Conservation (phyloP, 176 grass and related monocot species). For the Cenchrus americanus region DNA sequence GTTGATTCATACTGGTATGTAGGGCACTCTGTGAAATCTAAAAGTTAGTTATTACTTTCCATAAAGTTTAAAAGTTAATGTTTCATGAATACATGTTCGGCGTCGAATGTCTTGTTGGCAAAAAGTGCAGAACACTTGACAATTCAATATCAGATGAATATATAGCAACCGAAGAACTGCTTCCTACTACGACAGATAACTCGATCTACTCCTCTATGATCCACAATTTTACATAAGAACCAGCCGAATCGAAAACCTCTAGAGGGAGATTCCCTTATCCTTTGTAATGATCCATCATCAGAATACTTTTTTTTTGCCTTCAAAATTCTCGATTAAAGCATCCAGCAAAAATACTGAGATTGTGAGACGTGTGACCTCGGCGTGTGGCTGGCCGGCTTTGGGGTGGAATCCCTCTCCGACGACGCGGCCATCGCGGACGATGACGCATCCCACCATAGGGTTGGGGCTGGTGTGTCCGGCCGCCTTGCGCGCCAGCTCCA, state of each 20-base stretch:
- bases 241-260: not conserved
- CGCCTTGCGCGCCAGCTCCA: constrained; percentile 79
- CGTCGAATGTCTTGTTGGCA: not conserved
- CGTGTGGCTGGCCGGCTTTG: constrained; percentile 85
- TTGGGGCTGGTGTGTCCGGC: constrained; percentile 83
- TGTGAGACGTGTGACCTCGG: constrained; percentile 56
- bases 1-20: not conserved
- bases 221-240: not conserved
- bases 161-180: not conserved
- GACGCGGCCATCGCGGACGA: constrained; percentile 72
- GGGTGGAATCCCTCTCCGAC: constrained; percentile 91
- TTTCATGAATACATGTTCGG: not conserved
- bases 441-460: constrained; percentile 92
- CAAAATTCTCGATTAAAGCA: too few species aligned
- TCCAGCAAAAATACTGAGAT: not conserved
- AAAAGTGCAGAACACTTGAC: not conserved
- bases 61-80: not conserved
- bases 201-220: not conserved
- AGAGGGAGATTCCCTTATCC: not conserved
- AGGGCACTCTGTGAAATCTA: not conserved
- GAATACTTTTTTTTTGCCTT: not conserved
- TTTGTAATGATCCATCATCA: not conserved
- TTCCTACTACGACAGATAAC: not conserved
- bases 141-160: not conserved
- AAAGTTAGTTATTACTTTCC: not conserved